A percentile compares a stretch with the other conserved stretches of the same genome.
These are phyloP conservation scores for Irpex sp. DNA, from an alignment of 1,284 basidiomycete species.

Conservation along the genomic window DNA sequence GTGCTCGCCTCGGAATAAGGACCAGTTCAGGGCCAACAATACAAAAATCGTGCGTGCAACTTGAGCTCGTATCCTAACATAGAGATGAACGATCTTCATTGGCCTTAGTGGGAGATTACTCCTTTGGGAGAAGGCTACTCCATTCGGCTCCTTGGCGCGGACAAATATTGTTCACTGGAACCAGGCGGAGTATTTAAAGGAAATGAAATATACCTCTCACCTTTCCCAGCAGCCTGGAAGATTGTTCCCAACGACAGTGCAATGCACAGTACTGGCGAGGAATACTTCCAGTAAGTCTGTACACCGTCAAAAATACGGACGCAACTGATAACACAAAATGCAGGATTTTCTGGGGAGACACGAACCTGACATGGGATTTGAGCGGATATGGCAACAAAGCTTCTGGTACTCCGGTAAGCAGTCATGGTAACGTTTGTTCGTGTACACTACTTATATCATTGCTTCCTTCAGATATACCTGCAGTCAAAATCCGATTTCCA, in stretches of 20 bases:
- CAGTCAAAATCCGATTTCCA: background rate
- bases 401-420: constrained; percentile 4
- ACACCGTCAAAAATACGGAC: background rate
- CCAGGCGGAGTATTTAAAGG: background rate
- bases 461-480: too few species aligned
- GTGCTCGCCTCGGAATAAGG: constrained; percentile 1
- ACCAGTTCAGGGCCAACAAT: background rate
- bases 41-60: constrained; percentile 1
- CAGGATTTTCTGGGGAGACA: constrained; percentile 8
- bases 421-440: too few species aligned
- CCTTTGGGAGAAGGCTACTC: constrained; percentile 8
- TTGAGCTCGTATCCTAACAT: background rate
- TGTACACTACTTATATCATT: too few species aligned
- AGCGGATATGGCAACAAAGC: background rate
- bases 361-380: constrained; percentile 8
- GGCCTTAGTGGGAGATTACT: constrained; percentile 9
- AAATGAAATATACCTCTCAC: background rate
- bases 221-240: constrained; percentile 10
- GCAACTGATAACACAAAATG: background rate
- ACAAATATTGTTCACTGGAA: constrained; percentile 12
- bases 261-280: background rate
- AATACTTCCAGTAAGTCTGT: constrained; percentile 5
- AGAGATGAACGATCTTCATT: too few species aligned
- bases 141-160: constrained; percentile 7
- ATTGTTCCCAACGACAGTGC: constrained; percentile 1